Conservation (phyloP, 805 yeast genomes). For the Suhomyces faveliae region DNA sequence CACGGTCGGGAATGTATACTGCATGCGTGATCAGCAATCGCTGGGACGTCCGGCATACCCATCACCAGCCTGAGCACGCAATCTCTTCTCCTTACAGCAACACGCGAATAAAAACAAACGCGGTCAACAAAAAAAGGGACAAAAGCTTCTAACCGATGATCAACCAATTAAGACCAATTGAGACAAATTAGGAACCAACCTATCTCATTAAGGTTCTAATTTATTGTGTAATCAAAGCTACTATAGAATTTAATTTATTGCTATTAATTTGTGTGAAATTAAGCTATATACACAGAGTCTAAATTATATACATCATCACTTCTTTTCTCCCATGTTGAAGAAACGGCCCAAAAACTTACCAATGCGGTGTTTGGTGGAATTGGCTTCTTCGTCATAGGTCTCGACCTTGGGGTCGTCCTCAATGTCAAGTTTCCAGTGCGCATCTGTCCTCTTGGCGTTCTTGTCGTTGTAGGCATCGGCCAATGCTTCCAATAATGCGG, state of each 20-base stretch:
- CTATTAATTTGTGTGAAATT: not conserved
- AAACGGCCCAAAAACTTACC: conserved; percentile 27
- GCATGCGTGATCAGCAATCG: too few species aligned
- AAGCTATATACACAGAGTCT: not conserved
- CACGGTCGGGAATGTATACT: too few species aligned
- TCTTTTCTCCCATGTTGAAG: conserved; percentile 13
- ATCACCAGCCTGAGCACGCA: not conserved
- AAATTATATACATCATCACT: conserved; percentile 3
- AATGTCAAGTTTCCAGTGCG: conserved; percentile 36
- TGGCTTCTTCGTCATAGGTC: conserved; percentile 35
- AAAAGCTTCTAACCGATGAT: not conserved
- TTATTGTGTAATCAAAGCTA: too few species aligned
- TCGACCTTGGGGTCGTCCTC: conserved; percentile 25
- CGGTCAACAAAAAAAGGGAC: not conserved
- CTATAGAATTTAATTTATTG: not conserved
- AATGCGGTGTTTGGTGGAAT: conserved; percentile 28
- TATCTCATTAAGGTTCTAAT: too few species aligned
- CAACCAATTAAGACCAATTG: not conserved
- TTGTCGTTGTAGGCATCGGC: conserved; percentile 87
- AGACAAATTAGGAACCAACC: too few species aligned
- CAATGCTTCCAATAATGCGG: conserved; percentile 85
- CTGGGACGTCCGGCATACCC: too few species aligned
- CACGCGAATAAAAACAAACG: conserved; percentile 1
- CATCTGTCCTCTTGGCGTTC: conserved; percentile 68
- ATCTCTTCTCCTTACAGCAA: not conserved